Conservation (phyloP, 2,329 filamentous ascomycete genomes). For the Trichoderma pleuroti region DNA sequence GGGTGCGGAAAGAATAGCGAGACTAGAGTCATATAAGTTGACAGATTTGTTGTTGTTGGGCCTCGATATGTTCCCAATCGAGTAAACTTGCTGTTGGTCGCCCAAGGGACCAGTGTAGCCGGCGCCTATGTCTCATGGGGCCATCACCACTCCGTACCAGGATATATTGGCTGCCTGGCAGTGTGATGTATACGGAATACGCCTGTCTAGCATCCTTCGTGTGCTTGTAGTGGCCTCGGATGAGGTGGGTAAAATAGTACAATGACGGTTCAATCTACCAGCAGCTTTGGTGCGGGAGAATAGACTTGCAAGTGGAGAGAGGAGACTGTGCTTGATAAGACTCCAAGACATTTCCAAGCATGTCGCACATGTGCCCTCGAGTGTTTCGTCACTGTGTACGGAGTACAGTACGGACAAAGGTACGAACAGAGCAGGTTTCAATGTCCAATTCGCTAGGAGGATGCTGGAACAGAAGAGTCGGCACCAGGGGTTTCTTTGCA, state of each 20-base stretch:
- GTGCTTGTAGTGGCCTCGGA: not conserved
- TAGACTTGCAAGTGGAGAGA: not conserved
- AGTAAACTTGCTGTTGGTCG: constrained; percentile 7
- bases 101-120: not conserved
- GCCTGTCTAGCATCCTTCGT: not conserved
- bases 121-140: constrained; percentile 4
- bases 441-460: not conserved
- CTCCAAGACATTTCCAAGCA: not conserved
- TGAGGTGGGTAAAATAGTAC: not conserved
- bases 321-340: not conserved
- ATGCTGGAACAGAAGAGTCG: not conserved
- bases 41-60: not conserved
- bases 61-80: not conserved
- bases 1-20: constrained; percentile 11
- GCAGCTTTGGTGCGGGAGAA: not conserved
- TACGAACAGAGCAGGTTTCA: not conserved
- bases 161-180: not conserved
- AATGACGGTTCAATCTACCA: not conserved
- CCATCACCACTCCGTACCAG: not conserved
- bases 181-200: not conserved
- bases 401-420: not conserved
- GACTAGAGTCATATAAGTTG: not conserved
- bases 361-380: constrained; percentile 3
- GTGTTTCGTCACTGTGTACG: not conserved
- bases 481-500: not conserved